A percentile compares a stretch with the other conserved stretches of the same genome.
Conservation (phyloP, 352 stramenopile species). For the Phytophthora brassicae region DNA sequence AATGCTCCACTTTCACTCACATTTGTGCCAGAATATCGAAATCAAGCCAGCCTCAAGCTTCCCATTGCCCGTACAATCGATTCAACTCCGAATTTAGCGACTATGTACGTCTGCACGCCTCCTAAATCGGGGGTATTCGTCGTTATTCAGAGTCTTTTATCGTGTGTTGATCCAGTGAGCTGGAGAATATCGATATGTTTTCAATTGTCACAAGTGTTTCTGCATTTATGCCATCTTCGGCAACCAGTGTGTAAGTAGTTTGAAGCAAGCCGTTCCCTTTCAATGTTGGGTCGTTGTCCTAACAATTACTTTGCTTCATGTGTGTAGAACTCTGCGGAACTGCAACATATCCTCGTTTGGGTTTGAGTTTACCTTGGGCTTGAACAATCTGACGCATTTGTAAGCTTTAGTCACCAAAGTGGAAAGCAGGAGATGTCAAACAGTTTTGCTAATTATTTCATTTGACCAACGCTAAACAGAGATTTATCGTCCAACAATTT, state of each 20-base stretch:
- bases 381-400: constrained; percentile 31
- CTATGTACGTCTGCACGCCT: constrained; percentile 17
- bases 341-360: constrained; percentile 47
- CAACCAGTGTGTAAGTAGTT: constrained; percentile 27
- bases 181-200: constrained; percentile 33
- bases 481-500: constrained; percentile 48
- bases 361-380: constrained; percentile 30
- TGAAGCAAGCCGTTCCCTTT: neutral
- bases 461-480: constrained; percentile 13
- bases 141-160: neutral
- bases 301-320: neutral
- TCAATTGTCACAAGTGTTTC: constrained; percentile 9
- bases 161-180: constrained; percentile 19
- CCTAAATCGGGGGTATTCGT: neutral
- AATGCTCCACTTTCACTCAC: constrained; percentile 16
- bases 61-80: constrained; percentile 22
- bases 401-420: constrained; percentile 13
- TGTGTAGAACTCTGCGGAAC: constrained; percentile 35
- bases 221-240: constrained; percentile 23
- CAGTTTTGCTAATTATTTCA: neutral
- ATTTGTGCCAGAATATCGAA: constrained; percentile 33
- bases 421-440: neutral
- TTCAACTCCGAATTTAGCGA: constrained; percentile 13
- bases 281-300: neutral
- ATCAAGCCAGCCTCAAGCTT: constrained; percentile 13